phyloP scores from a whole-genome alignment of 2,329 filamentous ascomycete species.

The Lasiodiplodia citricola region DNA sequence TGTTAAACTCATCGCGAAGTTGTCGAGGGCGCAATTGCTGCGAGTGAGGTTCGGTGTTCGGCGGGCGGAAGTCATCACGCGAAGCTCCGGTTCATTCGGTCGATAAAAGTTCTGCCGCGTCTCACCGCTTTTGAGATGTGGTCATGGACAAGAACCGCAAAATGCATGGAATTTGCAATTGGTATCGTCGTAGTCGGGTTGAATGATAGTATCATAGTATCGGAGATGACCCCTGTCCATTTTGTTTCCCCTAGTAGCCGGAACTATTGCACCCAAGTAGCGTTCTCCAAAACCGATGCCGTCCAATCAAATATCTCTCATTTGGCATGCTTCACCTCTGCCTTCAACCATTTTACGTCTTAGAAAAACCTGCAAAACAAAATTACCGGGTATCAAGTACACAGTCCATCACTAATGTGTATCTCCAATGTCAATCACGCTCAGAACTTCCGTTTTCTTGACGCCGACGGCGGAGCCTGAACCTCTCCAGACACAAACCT shows the following conservation, averaged over 20 bases:
- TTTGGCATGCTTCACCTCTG: too few relatives aligned
- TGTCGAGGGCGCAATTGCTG: constrained; percentile 16
- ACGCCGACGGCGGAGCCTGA: too few relatives aligned
- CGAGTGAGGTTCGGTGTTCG: neutral
- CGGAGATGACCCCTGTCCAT: neutral
- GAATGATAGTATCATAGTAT: neutral
- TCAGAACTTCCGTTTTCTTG: constrained; percentile 4
- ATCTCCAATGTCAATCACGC: too few relatives aligned
- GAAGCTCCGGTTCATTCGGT: neutral
- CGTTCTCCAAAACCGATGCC: neutral
- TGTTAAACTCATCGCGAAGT: constrained; percentile 38
- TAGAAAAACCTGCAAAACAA: neutral
- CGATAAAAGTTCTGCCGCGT: constrained; percentile 9
- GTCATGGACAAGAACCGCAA: neutral
- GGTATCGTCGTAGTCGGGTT: neutral
- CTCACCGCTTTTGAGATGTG: neutral
- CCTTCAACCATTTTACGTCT: neutral
- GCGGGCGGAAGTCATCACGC: neutral
- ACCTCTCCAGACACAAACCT: too few relatives aligned
- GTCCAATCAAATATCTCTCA: neutral
- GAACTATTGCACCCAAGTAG: neutral
- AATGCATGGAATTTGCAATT: neutral
- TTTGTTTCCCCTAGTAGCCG: neutral
- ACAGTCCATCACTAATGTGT: neutral
- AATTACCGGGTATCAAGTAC: neutral